Conservation (phyloP, 345 rosid genomes). For the Populus simonii region DNA sequence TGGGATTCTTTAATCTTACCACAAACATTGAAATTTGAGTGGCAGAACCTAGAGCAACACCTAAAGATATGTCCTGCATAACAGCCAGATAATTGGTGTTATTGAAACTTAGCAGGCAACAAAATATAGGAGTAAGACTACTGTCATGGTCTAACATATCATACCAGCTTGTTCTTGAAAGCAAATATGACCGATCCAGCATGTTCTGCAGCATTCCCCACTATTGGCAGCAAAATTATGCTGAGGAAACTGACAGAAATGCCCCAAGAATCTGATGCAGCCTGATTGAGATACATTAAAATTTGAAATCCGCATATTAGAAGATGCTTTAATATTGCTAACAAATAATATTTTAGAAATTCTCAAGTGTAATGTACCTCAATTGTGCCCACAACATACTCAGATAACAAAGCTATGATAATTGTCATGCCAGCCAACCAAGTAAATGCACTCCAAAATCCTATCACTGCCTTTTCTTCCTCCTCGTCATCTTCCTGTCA, state of each 20-base stretch:
- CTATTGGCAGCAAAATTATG: constrained; percentile 81
- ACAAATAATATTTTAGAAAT: neutral
- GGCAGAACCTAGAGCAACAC: constrained; percentile 88
- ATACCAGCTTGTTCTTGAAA: constrained; percentile 84
- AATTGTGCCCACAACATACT: constrained; percentile 83
- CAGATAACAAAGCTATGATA: constrained; percentile 72
- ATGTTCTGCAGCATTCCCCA: constrained; percentile 97
- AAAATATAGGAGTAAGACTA: neutral
- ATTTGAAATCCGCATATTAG: neutral
- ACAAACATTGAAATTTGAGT: constrained; percentile 93
- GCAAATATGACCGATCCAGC: constrained; percentile 92
- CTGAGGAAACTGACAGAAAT: constrained; percentile 81
- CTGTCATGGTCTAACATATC: neutral
- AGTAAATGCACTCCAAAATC: constrained; percentile 71
- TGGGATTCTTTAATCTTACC: constrained; percentile 31
- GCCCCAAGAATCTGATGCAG: constrained; percentile 88
- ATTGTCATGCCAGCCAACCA: constrained; percentile 82
- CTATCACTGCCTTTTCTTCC: constrained; percentile 66
- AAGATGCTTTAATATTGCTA: neutral
- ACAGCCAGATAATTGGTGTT: neutral
- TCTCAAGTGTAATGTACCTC: constrained; percentile 46
- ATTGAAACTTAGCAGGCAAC: too few relatives aligned
- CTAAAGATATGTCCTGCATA: constrained; percentile 78
- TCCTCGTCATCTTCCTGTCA: constrained; percentile 46
- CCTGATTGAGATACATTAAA: constrained; percentile 36